Conservation (phyloP, 305 asterid species). For the Solanum hybrid region DNA sequence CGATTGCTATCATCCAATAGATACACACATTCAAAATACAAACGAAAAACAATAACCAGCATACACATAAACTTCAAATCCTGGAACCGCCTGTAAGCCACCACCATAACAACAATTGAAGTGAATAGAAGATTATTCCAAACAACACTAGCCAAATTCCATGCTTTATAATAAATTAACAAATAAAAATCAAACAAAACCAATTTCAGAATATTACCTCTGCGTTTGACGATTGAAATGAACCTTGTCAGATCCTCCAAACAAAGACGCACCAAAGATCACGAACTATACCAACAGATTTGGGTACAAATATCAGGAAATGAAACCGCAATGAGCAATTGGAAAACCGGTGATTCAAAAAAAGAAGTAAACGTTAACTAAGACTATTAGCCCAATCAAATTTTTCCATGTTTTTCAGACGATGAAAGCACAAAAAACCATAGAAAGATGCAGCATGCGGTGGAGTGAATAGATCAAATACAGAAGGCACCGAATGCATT, state of each 20-base stretch:
- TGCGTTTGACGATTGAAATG: not conserved
- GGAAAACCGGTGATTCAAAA: not conserved
- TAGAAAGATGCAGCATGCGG: slow-evolving; percentile 15
- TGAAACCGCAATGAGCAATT: not conserved
- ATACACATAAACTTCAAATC: not conserved
- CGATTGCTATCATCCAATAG: not conserved
- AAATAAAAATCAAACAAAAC: not conserved
- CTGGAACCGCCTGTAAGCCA: not conserved
- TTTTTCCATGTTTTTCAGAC: slow-evolving; percentile 27
- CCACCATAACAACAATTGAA: not conserved
- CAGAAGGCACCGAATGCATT: slow-evolving; percentile 41
- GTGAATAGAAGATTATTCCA: not conserved
- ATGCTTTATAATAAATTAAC: not conserved
- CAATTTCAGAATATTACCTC: not conserved
- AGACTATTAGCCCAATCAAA: slow-evolving; percentile 32
- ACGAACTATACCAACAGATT: not conserved
- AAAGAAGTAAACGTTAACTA: slow-evolving; percentile 21
- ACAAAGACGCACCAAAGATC: not conserved
- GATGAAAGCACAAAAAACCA: slow-evolving; percentile 29
- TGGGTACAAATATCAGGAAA: not conserved
- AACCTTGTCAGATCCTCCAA: slow-evolving; percentile 6
- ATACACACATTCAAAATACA: not conserved
- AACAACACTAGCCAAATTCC: not conserved
- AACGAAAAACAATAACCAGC: not conserved
- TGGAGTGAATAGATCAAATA: slow-evolving; percentile 9